phyloP scores from a whole-genome alignment of 2,329 filamentous ascomycete species.

The Sclerotinia sclerotiorum region DNA sequence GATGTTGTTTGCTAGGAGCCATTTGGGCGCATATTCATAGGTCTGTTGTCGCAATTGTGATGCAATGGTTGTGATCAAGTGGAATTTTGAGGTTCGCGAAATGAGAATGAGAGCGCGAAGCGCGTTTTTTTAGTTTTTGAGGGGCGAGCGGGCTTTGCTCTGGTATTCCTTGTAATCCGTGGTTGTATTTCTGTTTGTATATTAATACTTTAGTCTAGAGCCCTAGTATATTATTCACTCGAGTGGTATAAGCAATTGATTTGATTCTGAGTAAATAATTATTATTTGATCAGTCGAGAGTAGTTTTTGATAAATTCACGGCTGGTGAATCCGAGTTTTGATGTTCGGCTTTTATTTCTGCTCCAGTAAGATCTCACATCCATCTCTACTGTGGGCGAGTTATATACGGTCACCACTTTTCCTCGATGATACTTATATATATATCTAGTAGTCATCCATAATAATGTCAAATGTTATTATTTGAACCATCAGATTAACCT shows the following conservation, averaged over 20 bases:
- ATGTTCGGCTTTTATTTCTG: background rate
- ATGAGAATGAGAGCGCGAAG: constrained; percentile 20
- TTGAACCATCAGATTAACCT: background rate
- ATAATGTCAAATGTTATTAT: background rate
- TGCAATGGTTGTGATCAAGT: background rate
- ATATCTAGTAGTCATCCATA: background rate
- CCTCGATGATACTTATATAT: background rate
- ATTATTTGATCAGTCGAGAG: background rate
- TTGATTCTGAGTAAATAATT: background rate
- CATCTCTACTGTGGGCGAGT: background rate
- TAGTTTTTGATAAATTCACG: background rate
- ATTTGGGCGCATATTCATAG: constrained; percentile 20
- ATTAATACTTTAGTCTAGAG: background rate
- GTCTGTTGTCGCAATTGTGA: constrained; percentile 7
- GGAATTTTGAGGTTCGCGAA: background rate
- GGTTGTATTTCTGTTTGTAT: background rate
- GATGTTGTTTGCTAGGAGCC: constrained; percentile 20
- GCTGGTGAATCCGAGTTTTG: constrained; percentile 7
- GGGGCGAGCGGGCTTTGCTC: constrained; percentile 11
- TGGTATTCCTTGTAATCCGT: background rate
- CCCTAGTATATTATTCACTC: background rate
- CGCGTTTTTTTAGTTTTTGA: constrained; percentile 16
- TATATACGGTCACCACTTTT: background rate
- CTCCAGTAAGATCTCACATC: too few species aligned
- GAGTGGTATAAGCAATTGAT: background rate